These are phyloP conservation scores for Lupinus albus DNA, from an alignment of 306 rosid species.

Conservation along the genomic window DNA sequence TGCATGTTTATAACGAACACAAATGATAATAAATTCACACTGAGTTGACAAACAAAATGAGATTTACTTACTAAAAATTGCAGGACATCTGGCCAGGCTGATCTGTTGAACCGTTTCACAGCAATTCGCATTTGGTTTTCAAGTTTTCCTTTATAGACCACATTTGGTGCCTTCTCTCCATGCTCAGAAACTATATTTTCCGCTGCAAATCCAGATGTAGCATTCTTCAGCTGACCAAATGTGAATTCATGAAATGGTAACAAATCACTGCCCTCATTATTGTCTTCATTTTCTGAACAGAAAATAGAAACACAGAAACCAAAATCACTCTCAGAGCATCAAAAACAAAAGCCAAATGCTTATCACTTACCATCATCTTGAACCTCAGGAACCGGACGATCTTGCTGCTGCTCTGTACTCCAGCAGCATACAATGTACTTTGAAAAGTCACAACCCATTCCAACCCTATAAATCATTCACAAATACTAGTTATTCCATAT, in stretches of 20 bases:
- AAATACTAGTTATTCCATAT: slow-evolving; percentile 38
- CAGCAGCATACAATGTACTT: slow-evolving; percentile 62
- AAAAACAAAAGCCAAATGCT: slow-evolving; percentile 28
- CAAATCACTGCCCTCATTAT: slow-evolving; percentile 56
- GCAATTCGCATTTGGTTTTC: slow-evolving; percentile 83
- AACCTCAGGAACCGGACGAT: slow-evolving; percentile 56
- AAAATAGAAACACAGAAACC: slow-evolving; percentile 32
- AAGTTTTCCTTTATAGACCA: slow-evolving; percentile 91
- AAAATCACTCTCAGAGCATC: slow-evolving; percentile 32
- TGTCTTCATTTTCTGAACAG: slow-evolving; percentile 67
- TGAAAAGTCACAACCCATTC: slow-evolving; percentile 87
- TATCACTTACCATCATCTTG: slow-evolving; percentile 55
- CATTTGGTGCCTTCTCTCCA: slow-evolving; percentile 97
- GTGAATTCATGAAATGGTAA: slow-evolving; percentile 73
- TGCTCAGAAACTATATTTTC: slow-evolving; percentile 98
- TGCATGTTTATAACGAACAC: neutral
- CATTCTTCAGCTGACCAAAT: slow-evolving; percentile 74
- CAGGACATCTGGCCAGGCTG: slow-evolving; percentile 93
- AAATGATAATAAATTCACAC: slow-evolving; percentile 7
- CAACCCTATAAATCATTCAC: slow-evolving; percentile 44
- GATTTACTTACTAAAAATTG: slow-evolving; percentile 74
- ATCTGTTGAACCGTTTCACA: slow-evolving; percentile 90
- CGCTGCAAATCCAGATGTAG: slow-evolving; percentile 86
- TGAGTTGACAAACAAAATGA: slow-evolving; percentile 21
- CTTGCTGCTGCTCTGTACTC: slow-evolving; percentile 48